Conservation (phyloP, 2,329 filamentous ascomycete genomes). For the Trichophaea hybrida region DNA sequence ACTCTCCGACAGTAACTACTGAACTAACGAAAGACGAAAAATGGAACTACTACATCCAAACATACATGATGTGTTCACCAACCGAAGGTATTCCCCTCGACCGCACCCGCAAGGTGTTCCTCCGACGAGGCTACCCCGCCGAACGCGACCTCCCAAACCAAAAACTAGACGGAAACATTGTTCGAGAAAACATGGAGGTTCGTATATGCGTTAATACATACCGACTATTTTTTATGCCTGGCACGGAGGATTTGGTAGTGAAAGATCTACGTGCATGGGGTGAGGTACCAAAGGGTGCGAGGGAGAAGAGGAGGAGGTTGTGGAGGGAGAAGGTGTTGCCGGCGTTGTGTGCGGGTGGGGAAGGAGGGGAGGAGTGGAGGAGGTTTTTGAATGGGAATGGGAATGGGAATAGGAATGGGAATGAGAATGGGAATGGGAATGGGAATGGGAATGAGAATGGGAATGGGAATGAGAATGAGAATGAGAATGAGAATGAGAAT, state of each 20-base stretch:
- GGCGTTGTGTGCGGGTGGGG: no score
- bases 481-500: no score
- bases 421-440: not conserved
- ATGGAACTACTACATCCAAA: slow-evolving; percentile 94
- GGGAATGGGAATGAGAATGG: not conserved
- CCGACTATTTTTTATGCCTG: slow-evolving; percentile 61
- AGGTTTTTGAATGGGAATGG: not conserved
- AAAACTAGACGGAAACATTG: slow-evolving; percentile 30
- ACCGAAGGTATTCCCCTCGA: slow-evolving; percentile 62
- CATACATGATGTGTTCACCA: slow-evolving; percentile 74
- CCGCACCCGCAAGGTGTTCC: slow-evolving; percentile 51
- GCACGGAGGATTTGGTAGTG: slow-evolving; percentile 45
- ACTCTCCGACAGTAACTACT: slow-evolving; percentile 67
- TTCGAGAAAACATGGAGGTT: slow-evolving; percentile 51
- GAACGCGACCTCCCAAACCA: slow-evolving; percentile 47
- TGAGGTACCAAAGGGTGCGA: not conserved
- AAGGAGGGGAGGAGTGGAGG: no score
- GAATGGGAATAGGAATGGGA: not conserved
- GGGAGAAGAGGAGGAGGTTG: not conserved
- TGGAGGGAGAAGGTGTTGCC: not conserved
- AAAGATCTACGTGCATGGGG: not conserved
- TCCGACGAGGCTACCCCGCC: slow-evolving; percentile 55
- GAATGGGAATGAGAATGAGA: not conserved
- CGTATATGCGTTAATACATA: slow-evolving; percentile 65
- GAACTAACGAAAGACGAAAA: slow-evolving; percentile 75